These are phyloP conservation scores for Blastomyces parvus DNA, from an alignment of 2,329 filamentous ascomycete genomes.

Conservation along the genomic window DNA sequence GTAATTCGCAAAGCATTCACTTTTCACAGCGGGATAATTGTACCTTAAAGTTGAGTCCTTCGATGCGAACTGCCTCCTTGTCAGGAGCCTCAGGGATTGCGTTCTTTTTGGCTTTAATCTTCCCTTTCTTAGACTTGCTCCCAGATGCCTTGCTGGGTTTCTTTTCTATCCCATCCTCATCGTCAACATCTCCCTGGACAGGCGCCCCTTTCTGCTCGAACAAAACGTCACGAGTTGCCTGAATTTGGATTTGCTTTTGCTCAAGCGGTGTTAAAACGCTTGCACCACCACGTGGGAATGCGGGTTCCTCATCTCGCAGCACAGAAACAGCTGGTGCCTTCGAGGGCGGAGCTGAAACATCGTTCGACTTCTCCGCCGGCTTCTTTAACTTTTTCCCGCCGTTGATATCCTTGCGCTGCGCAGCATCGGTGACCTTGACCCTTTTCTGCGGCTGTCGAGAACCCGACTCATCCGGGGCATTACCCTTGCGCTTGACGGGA, in stretches of 20 bases:
- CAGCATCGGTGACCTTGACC: constrained; percentile 31
- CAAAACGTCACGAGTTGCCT: constrained; percentile 83
- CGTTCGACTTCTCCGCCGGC: constrained; percentile 15
- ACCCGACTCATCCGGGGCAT: constrained; percentile 28
- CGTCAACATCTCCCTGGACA: constrained; percentile 21
- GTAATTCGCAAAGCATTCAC: neutral
- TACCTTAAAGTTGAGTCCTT: constrained; percentile 85
- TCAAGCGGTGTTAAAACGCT: constrained; percentile 87
- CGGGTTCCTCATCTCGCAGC: constrained; percentile 66
- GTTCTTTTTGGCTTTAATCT: constrained; percentile 45
- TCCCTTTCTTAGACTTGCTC: constrained; percentile 35
- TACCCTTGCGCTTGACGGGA: constrained; percentile 39
- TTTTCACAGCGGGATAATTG: constrained; percentile 16
- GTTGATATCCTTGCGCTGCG: constrained; percentile 28
- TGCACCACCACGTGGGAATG: constrained; percentile 87
- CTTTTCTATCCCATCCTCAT: constrained; percentile 19
- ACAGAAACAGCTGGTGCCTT: constrained; percentile 31
- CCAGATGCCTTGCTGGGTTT: constrained; percentile 33
- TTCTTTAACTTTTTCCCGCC: constrained; percentile 22
- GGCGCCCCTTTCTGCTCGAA: constrained; percentile 67
- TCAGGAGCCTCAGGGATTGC: constrained; percentile 42
- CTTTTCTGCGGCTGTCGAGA: constrained; percentile 33
- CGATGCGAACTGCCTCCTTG: constrained; percentile 57
- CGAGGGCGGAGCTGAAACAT: constrained; percentile 10
- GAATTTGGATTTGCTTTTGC: constrained; percentile 89